Base-by-base conservation (phyloP, 1,139 yeast species). In the Candida neerlandica region DNA sequence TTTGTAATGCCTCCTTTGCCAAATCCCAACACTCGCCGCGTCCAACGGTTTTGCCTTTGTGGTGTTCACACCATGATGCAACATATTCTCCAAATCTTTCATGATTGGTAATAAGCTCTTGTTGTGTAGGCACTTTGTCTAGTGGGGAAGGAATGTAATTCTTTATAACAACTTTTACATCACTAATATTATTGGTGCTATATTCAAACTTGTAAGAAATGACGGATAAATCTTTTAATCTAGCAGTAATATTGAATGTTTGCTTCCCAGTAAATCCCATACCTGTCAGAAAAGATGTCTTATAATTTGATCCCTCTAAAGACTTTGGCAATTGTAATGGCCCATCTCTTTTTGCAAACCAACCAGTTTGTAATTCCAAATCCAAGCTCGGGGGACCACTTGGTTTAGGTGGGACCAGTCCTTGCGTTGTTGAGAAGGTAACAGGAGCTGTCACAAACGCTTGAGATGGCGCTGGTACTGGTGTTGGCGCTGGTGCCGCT, bases 21-120 rank as follows among this genome's bases (percentile, higher is more conserved):
- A 86, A 72, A 40, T 88, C 87, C 92, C 92, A 86, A 65, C 94
- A 86, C 60, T 86, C 92, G 9, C 94, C 94, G 46, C 80, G 67
- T 2, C 89, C 89, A 6, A 86, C 87, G 48, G 73, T 73, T 43
- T 73, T 71, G 1, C 86, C 87, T 43, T 69, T 59, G 41, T 75
- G 74, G 38, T 76, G 76, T 57, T 84, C 86, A 57, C 82, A 73
- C 89, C 89, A 86, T 19, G 75, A 65, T 3, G 89, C 90, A 10
- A 86, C 78, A 54, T 80, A 75, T 23, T 75, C 78, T 2, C 85
- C 84, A 58, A 69, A 81, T 41, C 65, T 66, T 26, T 73, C 63
- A 46, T 77, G 75, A 48, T 75, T 77, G 16, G 61, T 65, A 1
- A 69, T 46, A 5, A 85, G 67, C 32, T 77, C 77, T 2, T 60